Percentiles rank a stretch among this genome's conserved stretches.
Conservation (phyloP, 768 basidiomycete genomes). For the Amanita muscaria region DNA sequence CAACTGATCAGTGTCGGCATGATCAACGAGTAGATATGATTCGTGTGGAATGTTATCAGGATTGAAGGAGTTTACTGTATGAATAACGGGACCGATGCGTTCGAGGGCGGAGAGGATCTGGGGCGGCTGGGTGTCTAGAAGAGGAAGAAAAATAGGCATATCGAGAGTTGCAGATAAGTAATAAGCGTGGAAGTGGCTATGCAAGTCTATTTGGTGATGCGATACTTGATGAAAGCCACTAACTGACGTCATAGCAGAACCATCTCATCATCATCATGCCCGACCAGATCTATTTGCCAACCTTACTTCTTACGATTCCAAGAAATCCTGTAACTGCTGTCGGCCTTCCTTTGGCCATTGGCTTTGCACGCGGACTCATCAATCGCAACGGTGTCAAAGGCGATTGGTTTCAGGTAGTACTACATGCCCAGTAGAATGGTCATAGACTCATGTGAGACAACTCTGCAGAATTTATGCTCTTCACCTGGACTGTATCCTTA, state of each 20-base stretch:
- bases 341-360: constrained; percentile 49
- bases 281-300: constrained; percentile 31
- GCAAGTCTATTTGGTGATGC: neutral
- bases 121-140: constrained; percentile 42
- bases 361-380: constrained; percentile 40
- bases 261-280: constrained; percentile 32
- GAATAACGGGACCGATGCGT: constrained; percentile 72
- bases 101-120: constrained; percentile 51
- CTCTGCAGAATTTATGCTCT: constrained; percentile 32
- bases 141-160: constrained; percentile 51
- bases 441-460: neutral
- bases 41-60: constrained; percentile 25
- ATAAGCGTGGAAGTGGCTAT: neutral
- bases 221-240: too few relatives aligned
- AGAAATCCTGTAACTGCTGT: constrained; percentile 50
- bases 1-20: constrained; percentile 44
- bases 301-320: constrained; percentile 42
- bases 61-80: constrained; percentile 29
- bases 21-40: constrained; percentile 50
- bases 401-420: constrained; percentile 51
- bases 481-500: constrained; percentile 47
- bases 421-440: neutral
- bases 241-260: too few relatives aligned
- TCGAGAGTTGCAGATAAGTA: neutral
- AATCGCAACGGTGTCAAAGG: constrained; percentile 38